A percentile compares a stretch with the other conserved stretches of the same genome.
These are phyloP conservation scores for Leccinum angustisporum DNA, from an alignment of 1,284 basidiomycete species.

Conservation along the genomic window DNA sequence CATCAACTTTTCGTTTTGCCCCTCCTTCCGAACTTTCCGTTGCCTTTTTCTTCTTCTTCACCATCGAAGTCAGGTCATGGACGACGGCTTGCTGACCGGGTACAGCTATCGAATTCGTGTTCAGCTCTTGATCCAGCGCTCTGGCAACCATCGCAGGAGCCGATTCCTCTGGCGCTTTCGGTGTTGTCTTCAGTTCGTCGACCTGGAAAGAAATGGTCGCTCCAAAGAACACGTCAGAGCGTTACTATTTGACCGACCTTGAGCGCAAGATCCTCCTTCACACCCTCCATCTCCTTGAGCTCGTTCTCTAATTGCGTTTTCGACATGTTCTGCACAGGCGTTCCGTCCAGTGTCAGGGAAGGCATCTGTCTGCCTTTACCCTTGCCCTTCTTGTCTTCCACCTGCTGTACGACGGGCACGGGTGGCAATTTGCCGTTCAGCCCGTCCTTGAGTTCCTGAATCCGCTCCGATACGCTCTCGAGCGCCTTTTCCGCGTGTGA, in stretches of 20 bases:
- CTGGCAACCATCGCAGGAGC: conserved; percentile 67
- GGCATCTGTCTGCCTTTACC: conserved; percentile 43
- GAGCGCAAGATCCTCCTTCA: conserved; percentile 76
- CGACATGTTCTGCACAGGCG: conserved; percentile 59
- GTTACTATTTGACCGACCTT: conserved; percentile 53
- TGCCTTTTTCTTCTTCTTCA: conserved; percentile 79
- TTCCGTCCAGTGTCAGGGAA: conserved; percentile 46
- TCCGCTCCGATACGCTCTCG: conserved; percentile 69
- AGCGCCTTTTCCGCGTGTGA: conserved; percentile 76
- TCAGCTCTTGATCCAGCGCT: conserved; percentile 68
- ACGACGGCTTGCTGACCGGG: conserved; percentile 44
- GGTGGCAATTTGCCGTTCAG: conserved; percentile 41
- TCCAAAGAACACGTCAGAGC: not conserved
- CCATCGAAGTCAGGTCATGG: conserved; percentile 80
- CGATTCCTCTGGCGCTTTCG: conserved; percentile 55
- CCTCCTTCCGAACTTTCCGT: conserved; percentile 32
- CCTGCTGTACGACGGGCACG: conserved; percentile 23
- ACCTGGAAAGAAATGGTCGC: conserved; percentile 47
- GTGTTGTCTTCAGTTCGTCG: conserved; percentile 82
- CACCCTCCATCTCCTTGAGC: conserved; percentile 71
- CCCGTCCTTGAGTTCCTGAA: conserved; percentile 61
- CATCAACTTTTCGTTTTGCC: conserved; percentile 71
- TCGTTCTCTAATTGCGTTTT: conserved; percentile 71
- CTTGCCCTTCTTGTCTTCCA: conserved; percentile 58
- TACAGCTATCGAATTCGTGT: conserved; percentile 33